Conservation (phyloP, 1,284 basidiomycete species). For the Fomitopsis schrenkii region DNA sequence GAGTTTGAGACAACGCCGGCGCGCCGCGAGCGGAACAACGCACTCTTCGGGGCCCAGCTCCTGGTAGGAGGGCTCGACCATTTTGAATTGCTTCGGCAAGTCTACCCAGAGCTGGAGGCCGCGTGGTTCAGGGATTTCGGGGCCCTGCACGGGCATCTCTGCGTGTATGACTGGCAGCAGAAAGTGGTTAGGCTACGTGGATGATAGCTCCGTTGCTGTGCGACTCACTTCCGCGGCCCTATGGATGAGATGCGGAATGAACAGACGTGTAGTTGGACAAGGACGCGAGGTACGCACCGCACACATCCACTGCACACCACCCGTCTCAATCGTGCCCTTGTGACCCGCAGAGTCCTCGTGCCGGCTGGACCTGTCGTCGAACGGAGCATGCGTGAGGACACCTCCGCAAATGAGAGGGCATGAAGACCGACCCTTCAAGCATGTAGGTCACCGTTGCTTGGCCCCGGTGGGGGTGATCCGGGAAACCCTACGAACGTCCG, state of each 20-base stretch:
- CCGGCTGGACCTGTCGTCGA: conserved; percentile 44
- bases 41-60: conserved; percentile 65
- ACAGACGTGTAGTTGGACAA: background rate
- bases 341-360: conserved; percentile 96
- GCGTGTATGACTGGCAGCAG: conserved; percentile 63
- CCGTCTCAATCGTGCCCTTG: conserved; percentile 73
- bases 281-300: conserved; percentile 47
- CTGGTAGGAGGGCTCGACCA: conserved; percentile 79
- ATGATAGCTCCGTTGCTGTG: background rate
- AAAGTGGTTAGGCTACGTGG: background rate
- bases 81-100: conserved; percentile 84
- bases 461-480: conserved; percentile 88
- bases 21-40: conserved; percentile 15
- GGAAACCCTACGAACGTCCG: conserved; percentile 46
- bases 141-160: conserved; percentile 84
- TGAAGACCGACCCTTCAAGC: conserved; percentile 62
- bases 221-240: conserved; percentile 39
- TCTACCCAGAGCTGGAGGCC: conserved; percentile 96
- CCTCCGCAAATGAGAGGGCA: background rate
- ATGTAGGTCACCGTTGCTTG: conserved; percentile 89
- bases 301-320: conserved; percentile 96
- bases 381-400: background rate
- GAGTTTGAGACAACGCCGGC: background rate
- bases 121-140: conserved; percentile 61
- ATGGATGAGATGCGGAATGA: background rate